Base-by-base conservation (phyloP, 228 moss, liverwort and hornwort species). In the Sphagnum fallax region DNA sequence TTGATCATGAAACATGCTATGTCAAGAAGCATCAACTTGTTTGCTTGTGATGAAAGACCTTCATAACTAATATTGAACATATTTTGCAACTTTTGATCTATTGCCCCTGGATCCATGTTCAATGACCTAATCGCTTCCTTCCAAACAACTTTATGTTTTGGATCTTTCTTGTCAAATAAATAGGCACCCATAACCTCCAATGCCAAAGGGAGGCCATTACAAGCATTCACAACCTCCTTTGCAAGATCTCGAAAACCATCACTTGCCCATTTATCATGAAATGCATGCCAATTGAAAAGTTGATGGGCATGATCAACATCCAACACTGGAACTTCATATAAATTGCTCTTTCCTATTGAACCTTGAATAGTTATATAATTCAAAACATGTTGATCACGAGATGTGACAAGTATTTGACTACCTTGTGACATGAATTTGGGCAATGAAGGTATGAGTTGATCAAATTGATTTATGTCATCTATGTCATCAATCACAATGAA, bases 211-310 rank as follows among this genome's bases (percentile, higher is more conserved):
- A 77, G 8, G 52, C 75, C 71, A 5, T 68, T 72, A 49, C 77
- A 77, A 5, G 81, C 77, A 62, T 72, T 5, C 11, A 69, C 74
- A 50, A 77, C 81, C 50, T 81, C 81, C 10, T 52, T 81, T 12
- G 81, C 81, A 52, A 81, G 69, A 60, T 77, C 75, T 7, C 77
- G 74, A 62, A 81, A 72, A 52, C 51, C 64, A 32, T 62, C 14
- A 51, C 69, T 74, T 11, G 81, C 74, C 6, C 15, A 5, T 15
- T 67, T 6, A 8, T 62, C 77, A 9, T 62, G 60, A 61, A 81
- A 81, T 62, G 80, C 80, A 71, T 81, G 74, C 80, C 80, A 76
- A 57, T 61, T 49, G 18, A 81, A 81, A 18, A 81, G 74, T 52
- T 76, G 67, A 6, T 73, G 14, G 0, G 76, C 47, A 50, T 81